Conservation (phyloP, 139 green algal genomes). For the Edaphochlamys debaryana region DNA sequence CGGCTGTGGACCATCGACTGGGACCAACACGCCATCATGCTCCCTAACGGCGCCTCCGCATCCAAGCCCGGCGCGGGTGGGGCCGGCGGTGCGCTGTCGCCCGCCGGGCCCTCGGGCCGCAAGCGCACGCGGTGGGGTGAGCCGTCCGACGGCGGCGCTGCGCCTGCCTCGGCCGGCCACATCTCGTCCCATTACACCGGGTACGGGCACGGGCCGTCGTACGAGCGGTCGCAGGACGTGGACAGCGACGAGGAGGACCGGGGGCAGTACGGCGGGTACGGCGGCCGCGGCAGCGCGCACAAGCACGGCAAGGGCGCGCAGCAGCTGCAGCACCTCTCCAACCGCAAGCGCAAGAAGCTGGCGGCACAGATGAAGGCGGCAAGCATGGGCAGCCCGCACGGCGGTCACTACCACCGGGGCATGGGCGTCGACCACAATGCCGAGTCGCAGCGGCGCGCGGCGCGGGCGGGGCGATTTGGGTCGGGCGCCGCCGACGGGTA, state of each 20-base stretch:
- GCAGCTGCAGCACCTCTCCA: constrained; percentile 6
- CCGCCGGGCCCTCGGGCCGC: neutral
- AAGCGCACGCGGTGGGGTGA: constrained; percentile 48
- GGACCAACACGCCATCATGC: constrained; percentile 40
- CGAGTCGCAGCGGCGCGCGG: constrained; percentile 49
- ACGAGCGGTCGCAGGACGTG: constrained; percentile 5
- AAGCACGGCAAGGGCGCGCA: too few species aligned
- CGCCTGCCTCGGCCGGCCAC: neutral
- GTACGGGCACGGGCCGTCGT: neutral
- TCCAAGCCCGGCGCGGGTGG: neutral
- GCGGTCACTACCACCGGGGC: too few species aligned
- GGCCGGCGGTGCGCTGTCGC: neutral
- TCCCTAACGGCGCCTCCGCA: neutral
- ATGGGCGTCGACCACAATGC: neutral
- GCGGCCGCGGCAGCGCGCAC: neutral
- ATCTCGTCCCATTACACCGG: neutral
- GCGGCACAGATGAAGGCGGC: neutral
- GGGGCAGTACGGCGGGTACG: neutral
- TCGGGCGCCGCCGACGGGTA: constrained; percentile 47
- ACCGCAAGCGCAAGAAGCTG: constrained; percentile 48
- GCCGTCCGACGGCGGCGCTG: neutral
- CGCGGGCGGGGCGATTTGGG: constrained; percentile 64
- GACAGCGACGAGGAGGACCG: constrained; percentile 23
- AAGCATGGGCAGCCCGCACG: neutral
- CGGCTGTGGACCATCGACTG: constrained; percentile 55